Evolutionary conservation across 1,284 basidiomycete species (phyloP), one percentile per base, ranked within the genome.

Genomic region (Blastosporella zonata): DNA sequence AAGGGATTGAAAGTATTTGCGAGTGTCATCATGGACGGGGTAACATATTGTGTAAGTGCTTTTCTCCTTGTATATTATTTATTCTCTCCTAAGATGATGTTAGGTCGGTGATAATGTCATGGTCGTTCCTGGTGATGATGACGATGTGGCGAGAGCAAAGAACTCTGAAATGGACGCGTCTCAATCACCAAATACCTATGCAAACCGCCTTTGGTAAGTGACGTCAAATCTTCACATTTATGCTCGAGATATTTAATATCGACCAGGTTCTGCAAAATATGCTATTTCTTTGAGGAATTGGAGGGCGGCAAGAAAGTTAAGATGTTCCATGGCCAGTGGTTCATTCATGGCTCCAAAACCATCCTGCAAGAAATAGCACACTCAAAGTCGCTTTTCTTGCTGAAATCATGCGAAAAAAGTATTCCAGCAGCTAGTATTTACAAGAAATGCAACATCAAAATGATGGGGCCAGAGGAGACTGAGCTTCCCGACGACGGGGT

Each of bases 251-350:
- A 7, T 41, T 34, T 9, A 34, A 1, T 55, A 20, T 15, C 15
- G 13, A 27, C 5, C 39, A 87, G 84, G 84, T 87, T 87, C 57
- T 78, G 75, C 45, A 70, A 69, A 22, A 82, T 87, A 41, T 70
- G 70, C 6, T 84, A 82, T 55, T 75, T 87, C 50, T 82, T 73
- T 51, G 75, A 82, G 43, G 43, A 62, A 23, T 56, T 43, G 4
- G 67, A 62, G 39, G 54, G 56, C 47, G 47, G 55, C 18, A 54
- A 56, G 22, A 44, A 31, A 7, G 43, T 50, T 18, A 78, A 77
- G 56, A 71, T 69, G 61, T 81, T 83, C 50, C 84, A 87, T 62
- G 80, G 70, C 0, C 79, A 82, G 47, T 87, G 85, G 84, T 72
- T 79, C 49, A 67, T 72, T 21, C 84, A 84, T 65, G 81, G 81